These are phyloP conservation scores for Ustilaginoidea virens DNA, from an alignment of 2,329 filamentous ascomycete species.

Conservation along the genomic window DNA sequence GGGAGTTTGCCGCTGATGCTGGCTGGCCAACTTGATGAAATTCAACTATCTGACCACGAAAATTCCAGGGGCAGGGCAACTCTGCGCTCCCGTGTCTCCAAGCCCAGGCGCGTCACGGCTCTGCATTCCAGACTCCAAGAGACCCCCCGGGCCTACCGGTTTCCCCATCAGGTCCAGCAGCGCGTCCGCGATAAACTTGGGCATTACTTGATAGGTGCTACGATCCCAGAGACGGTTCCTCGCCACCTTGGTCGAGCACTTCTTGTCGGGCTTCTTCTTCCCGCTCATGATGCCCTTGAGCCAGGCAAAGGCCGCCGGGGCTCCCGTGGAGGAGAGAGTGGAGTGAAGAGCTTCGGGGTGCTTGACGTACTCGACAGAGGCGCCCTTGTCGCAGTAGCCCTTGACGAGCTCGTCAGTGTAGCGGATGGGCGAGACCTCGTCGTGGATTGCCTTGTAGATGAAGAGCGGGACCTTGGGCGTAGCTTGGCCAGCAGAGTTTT, in stretches of 20 bases:
- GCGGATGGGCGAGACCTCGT: background rate
- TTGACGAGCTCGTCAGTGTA: conserved; percentile 1
- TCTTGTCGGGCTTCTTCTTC: background rate
- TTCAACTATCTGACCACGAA: no score
- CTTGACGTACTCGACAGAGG: conserved; percentile 1
- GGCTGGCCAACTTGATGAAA: no score
- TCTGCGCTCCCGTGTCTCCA: no score
- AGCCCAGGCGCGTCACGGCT: no score
- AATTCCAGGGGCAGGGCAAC: no score
- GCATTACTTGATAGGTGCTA: background rate
- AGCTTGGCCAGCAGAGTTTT: background rate
- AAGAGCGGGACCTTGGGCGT: conserved; percentile 1
- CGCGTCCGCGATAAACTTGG: background rate
- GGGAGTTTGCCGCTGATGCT: no score
- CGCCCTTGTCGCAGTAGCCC: background rate
- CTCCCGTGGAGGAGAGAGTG: background rate
- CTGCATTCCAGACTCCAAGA: no score
- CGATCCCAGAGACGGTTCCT: background rate
- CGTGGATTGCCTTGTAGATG: conserved; percentile 1
- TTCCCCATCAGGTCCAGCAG: background rate
- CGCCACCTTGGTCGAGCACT: background rate
- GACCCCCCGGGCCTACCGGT: background rate
- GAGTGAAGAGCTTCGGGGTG: background rate
- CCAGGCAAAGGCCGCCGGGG: background rate
- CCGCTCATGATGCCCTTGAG: background rate